Base-by-base conservation (phyloP, 169 alveolate genomes). In the Plasmodium berghei region DNA sequence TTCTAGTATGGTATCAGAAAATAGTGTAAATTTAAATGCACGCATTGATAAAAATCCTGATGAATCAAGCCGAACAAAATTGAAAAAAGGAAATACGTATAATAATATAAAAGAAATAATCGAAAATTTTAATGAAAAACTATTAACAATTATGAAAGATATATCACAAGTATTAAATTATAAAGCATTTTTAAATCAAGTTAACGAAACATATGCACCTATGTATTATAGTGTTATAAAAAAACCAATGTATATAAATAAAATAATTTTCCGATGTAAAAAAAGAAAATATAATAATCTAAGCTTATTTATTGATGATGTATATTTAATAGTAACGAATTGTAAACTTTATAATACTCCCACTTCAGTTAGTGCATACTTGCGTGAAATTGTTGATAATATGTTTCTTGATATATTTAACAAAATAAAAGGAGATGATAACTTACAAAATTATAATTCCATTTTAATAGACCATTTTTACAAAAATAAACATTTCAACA, bases 301-400 rank as follows among this genome's bases (percentile, higher is more conserved):
- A 62, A 83, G 70, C 42, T n/a, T 70, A 40, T 83, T 83, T 69
- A 67, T 83, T 52, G 85, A 83, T 24, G 90, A 83, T 61, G 90
- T 83, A 5, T 67, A 83, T 67, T 46, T 83, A 46, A 83, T 83
- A 45, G 90, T 83, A 2, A 28, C 52, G 2, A 83, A 83, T 48
- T 83, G 90, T 71, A 83, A 83, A 34, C 73, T 83, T 1, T 83
- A 83, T 83, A 83, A 83, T 62, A 83, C 90, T 5, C 90, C 90
- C 34, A 83, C 77, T 10, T 83, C 86, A 20, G 83, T 70, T 59
- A 83, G 90, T 56, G 42, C 90, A 9, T 83, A 83, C 46, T 62
- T 83, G 42, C 70, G 90, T 83, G 90, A 18, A 10, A 83, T 83
- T 59, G 90, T 70, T 58, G 90, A 83, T 42, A 58, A 56, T 40